Percentiles rank a stretch among this genome's conserved stretches.
Conservation (phyloP, 208 protist genomes). For the Trypanosoma lewisi region DNA sequence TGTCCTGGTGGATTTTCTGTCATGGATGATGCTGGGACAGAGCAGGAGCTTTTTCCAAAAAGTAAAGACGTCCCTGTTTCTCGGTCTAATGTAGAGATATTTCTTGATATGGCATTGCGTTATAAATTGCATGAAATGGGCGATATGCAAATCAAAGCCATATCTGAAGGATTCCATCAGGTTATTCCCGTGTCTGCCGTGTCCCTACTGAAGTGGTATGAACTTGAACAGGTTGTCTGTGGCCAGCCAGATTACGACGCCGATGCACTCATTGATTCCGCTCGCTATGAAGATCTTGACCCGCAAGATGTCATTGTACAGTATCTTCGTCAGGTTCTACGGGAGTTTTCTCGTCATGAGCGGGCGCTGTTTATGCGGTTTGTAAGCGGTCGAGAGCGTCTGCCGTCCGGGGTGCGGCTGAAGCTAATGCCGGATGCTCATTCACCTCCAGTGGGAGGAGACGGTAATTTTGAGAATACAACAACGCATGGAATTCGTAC, state of each 20-base stretch:
- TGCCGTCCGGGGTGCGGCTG: constrained; percentile 75
- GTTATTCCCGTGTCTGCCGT: constrained; percentile 78
- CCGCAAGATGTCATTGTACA: constrained; percentile 54
- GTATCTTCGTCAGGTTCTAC: constrained; percentile 79
- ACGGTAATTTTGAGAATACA: not conserved
- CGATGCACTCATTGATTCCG: constrained; percentile 75
- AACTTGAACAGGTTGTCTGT: constrained; percentile 90
- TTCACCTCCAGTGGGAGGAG: constrained; percentile 5
- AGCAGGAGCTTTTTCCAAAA: constrained; percentile 41
- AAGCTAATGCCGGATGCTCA: constrained; percentile 76
- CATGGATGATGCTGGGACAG: constrained; percentile 41
- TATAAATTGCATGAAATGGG: constrained; percentile 56
- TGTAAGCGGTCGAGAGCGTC: constrained; percentile 85
- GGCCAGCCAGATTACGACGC: constrained; percentile 89
- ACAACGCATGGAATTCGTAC: not conserved
- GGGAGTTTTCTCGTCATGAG: constrained; percentile 77
- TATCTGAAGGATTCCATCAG: constrained; percentile 83
- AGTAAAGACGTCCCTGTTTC: constrained; percentile 55
- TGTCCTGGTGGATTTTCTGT: constrained; percentile 73
- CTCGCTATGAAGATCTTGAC: constrained; percentile 74
- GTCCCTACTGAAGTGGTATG: constrained; percentile 80
- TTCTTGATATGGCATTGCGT: constrained; percentile 52
- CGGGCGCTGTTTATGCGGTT: constrained; percentile 90
- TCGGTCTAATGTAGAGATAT: constrained; percentile 52
- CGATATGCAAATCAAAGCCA: constrained; percentile 48